phyloP scores from a whole-genome alignment of 805 yeast genomes.

The Saturnispora gosingensis region DNA sequence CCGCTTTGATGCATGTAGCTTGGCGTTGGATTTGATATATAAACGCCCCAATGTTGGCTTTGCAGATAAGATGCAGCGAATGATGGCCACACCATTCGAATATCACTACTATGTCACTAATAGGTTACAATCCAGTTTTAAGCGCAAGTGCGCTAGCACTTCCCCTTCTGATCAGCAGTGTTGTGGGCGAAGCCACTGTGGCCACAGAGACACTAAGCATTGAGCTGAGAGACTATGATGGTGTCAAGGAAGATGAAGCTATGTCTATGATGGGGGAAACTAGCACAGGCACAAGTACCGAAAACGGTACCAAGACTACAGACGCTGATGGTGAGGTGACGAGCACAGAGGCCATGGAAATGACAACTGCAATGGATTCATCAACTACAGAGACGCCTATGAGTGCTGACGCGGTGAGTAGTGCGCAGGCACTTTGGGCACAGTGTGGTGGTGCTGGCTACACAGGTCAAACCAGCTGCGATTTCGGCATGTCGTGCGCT shows the following conservation, averaged over 20 bases:
- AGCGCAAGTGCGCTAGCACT: neutral
- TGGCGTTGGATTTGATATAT: neutral
- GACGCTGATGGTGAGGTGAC: no score
- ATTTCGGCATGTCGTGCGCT: slow-evolving; percentile 18
- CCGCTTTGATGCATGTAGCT: neutral
- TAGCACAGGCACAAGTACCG: neutral
- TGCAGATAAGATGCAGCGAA: neutral
- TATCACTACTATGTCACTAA: neutral
- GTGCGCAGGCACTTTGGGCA: neutral
- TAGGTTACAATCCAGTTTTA: neutral
- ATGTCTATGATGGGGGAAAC: neutral
- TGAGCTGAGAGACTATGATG: neutral
- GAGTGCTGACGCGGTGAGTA: neutral
- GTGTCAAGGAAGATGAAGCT: neutral
- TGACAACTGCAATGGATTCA: no score
- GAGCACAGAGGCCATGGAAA: no score
- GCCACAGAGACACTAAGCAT: neutral
- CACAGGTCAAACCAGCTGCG: slow-evolving; percentile 22
- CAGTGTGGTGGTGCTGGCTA: slow-evolving; percentile 26
- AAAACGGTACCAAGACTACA: neutral
- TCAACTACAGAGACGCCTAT: no score
- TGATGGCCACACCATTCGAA: neutral
- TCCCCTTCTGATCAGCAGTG: neutral
- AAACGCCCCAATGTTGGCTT: neutral
- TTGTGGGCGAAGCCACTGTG: neutral